Percentiles rank a stretch among this genome's conserved stretches.
These are phyloP conservation scores for Trametes sanguinea DNA, from an alignment of 768 basidiomycete species.

Conservation along the genomic window DNA sequence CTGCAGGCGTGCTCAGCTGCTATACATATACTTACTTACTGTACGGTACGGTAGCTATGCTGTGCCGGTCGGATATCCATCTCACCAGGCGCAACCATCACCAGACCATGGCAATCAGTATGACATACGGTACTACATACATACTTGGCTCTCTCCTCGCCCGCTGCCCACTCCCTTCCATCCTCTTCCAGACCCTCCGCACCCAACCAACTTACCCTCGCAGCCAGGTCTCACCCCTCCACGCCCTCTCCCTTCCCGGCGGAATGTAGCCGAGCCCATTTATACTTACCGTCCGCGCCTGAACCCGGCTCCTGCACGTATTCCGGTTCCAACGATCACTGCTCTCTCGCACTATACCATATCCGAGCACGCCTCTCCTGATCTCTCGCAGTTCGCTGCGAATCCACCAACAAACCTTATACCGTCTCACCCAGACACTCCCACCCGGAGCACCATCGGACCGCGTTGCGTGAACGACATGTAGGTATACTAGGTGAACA, in stretches of 20 bases:
- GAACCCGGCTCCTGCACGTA: background rate
- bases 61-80: background rate
- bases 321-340: constrained; percentile 10
- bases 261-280: constrained; percentile 6
- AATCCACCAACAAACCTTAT: background rate
- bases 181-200: background rate
- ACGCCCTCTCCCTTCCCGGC: background rate
- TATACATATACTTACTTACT: no score
- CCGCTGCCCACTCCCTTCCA: background rate
- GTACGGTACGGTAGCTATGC: no score
- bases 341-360: constrained; percentile 4
- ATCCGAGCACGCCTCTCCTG: background rate
- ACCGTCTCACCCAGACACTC: background rate
- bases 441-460: no score
- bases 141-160: background rate
- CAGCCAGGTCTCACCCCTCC: no score
- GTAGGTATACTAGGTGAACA: no score
- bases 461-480: no score
- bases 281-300: background rate
- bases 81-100: background rate
- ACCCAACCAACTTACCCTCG: no score
- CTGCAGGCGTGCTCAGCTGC: constrained; percentile 7
- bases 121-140: background rate
- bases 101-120: background rate
- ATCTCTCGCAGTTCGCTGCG: background rate